Conservation (phyloP, 2,329 filamentous ascomycete genomes). For the Apiospora saccharicola region DNA sequence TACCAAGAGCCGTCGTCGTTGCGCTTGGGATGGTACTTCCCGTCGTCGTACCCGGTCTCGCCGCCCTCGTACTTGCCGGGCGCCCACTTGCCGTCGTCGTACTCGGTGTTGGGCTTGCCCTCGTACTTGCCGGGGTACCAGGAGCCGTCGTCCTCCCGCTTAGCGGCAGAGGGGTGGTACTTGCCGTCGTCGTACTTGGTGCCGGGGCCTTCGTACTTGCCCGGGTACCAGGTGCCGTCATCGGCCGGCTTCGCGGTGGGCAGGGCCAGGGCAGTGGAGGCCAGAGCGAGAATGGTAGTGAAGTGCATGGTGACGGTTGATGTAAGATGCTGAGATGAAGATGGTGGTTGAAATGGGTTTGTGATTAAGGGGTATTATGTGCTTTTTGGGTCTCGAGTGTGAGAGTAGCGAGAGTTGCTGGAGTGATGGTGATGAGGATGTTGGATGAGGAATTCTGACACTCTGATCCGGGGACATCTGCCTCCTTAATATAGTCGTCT, state of each 20-base stretch:
- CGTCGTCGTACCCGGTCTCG: neutral
- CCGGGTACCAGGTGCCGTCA: slow-evolving; percentile 18
- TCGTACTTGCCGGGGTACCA: slow-evolving; percentile 23
- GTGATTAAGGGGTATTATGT: neutral
- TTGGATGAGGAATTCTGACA: neutral
- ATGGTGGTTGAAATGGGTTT: neutral
- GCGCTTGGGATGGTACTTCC: slow-evolving; percentile 2
- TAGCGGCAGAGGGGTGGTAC: neutral
- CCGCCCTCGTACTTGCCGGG: slow-evolving; percentile 19
- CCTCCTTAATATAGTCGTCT: neutral
- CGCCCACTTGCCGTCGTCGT: slow-evolving; percentile 22
- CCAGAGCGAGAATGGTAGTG: neutral
- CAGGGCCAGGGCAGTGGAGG: neutral
- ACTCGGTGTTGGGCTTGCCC: neutral
- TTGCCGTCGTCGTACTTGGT: neutral
- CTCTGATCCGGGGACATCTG: neutral
- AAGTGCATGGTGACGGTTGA: slow-evolving; percentile 2
- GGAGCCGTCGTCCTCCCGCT: neutral
- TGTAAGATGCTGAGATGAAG: neutral
- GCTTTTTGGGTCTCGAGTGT: neutral
- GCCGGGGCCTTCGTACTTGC: neutral
- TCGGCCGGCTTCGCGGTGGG: slow-evolving; percentile 2
- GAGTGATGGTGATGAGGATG: slow-evolving; percentile 5
- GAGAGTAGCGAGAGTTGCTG: neutral
- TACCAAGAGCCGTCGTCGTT: slow-evolving; percentile 10